Percentiles rank a stretch among this genome's conserved stretches.
These are phyloP conservation scores for Fusarium veterinarium DNA, from an alignment of 2,329 filamentous ascomycete species.

Conservation along the genomic window DNA sequence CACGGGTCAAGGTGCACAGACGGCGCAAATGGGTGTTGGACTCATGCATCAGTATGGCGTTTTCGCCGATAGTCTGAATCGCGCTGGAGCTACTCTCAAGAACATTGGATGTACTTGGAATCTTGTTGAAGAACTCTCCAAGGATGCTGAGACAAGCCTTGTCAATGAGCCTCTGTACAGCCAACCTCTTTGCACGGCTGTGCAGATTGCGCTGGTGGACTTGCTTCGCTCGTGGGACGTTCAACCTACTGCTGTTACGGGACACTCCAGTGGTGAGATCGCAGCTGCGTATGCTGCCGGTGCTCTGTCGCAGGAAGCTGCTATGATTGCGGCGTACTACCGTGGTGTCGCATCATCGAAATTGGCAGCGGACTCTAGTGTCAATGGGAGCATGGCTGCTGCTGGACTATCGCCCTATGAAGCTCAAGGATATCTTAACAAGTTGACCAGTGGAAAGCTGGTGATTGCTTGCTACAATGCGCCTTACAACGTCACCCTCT, in stretches of 20 bases:
- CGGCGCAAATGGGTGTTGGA: background rate
- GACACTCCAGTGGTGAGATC: conserved; percentile 1
- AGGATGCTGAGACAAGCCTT: background rate
- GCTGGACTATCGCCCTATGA: background rate
- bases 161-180: background rate
- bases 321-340: background rate
- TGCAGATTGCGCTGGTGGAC: background rate
- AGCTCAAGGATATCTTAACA: background rate
- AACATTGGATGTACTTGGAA: background rate
- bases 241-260: background rate
- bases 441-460: background rate
- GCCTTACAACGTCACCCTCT: background rate
- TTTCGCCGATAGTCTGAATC: background rate
- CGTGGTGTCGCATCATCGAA: background rate
- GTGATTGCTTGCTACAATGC: background rate
- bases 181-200: background rate
- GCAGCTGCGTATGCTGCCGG: background rate
- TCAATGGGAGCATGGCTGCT: background rate
- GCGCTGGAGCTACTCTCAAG: background rate
- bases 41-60: background rate
- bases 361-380: background rate
- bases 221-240: background rate
- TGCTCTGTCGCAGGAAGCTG: background rate
- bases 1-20: conserved; percentile 2
- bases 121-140: background rate